Evolutionary conservation across 192 early-diverging fungal genomes (phyloP), one percentile per base, ranked within the genome.

Genomic region (Physocladia obscura): DNA sequence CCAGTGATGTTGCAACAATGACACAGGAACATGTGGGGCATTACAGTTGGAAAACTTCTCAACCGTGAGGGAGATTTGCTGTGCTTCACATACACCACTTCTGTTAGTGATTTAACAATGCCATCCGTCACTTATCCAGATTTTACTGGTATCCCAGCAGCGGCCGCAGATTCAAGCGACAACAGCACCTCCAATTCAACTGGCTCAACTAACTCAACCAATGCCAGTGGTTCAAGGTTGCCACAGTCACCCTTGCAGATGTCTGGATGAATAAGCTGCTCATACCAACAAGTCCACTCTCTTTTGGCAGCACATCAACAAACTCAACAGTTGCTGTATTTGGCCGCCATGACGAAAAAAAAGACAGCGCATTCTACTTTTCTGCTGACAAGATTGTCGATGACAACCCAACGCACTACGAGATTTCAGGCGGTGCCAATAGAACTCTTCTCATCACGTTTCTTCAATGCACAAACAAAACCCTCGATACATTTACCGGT

Each of bases 31-130:
- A 34, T 52, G 29, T 68, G 52, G 51, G 40, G 40, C 13, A 19
- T 57, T 35, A 54, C 34, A 39, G 65, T 68, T 5, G 19, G 21
- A 4, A 24, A 55, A 39, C 2, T 68, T 49, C 30, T 68, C 19
- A 38, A 68, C 35, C 54, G 51, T 11, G 27, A 68, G 0, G 65
- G 65, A 5, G 34, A 4, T 22, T 32, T 30, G 5, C 37, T 68
- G 22, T 68, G 65, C 51, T 68, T 56, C 52, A 68, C 65, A 11
- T 68, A 68, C 54, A 24, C 52, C 13, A 55, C 2, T 4, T 68
- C 65, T 21, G 37, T 4, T 1, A 21, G 51, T 29, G 65, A 68
- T 40, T 3, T 68, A 8, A 47, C 65, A 2, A 54, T 68, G 52
- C 40, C 65, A 15, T 15, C 51, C 11, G 21, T 68, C 24, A 36